Evolutionary conservation across 768 basidiomycete genomes (phyloP), one percentile per base, ranked within the genome.

Genomic region (Artomyces pyxidatus): DNA sequence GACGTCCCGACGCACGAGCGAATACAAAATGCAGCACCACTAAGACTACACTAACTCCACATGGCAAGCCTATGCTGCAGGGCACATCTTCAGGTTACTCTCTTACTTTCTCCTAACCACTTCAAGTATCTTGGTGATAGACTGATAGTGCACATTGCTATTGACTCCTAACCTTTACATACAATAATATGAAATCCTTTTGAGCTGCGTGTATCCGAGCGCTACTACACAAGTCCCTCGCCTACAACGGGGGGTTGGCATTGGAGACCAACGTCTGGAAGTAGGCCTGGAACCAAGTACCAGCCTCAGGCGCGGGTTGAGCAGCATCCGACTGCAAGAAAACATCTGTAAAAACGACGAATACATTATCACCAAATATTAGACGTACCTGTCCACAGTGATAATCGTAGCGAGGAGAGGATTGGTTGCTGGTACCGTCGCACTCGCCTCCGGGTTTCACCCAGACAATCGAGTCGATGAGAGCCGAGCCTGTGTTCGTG

Each of bases 211-310:
- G n/a, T n/a, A n/a, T n/a, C n/a, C n/a, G n/a, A n/a, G n/a, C n/a
- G n/a, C 30, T 8, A 3, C 32, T 11, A 21, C 12, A 26, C 45
- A 23, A n/a, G 22, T 17, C 42, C 26, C 21, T 11, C 16, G 16
- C n/a, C 66, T 69, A 78, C 32, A 80, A 66, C 35, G 77, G 35
- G 3, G 80, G 78, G 65, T 69, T 78, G 45, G 79, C 79, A 37
- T 70, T 68, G 48, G 61, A 63, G 39, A 83, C 76, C 48, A 83
- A 63, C n/a, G 67, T 69, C 61, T 69, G 62, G 64, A 83, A 83
- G 69, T 76, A 83, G n/a, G 71, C 66, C 69, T 83, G 78, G 79
- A 81, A 81, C 80, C 81, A 83, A 37, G 75, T 72, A 27, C 80
- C 80, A 42, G 80, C 80, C 61, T 81, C 77, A 27, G 80, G 80